phyloP scores from a whole-genome alignment of 2,329 filamentous ascomycete species.

The Phaeoacremonium minimum region DNA sequence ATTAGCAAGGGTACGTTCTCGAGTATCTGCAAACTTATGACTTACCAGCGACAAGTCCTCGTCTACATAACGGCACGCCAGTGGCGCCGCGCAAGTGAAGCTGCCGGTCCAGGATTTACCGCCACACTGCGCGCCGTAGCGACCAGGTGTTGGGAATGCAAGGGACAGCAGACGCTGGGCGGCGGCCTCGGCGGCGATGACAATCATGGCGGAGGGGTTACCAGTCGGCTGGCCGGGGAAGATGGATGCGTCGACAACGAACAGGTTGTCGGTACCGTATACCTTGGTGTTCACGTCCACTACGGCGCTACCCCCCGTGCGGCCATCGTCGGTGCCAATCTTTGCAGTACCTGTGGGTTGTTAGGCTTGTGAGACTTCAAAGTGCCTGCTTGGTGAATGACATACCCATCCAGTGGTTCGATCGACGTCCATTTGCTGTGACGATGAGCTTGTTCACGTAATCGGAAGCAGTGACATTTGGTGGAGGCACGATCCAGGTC shows the following conservation, averaged over 20 bases:
- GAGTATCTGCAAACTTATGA: too few species aligned
- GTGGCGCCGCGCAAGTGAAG: constrained; percentile 3
- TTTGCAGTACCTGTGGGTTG: constrained; percentile 6
- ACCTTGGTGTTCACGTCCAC: constrained; percentile 10
- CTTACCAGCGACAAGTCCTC: too few species aligned
- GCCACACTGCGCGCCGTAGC: constrained; percentile 5
- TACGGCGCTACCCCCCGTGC: constrained; percentile 8
- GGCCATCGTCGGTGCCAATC: constrained; percentile 10
- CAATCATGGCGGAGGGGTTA: constrained; percentile 9
- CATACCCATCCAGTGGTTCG: constrained; percentile 11
- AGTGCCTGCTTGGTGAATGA: neutral
- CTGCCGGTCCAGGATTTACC: constrained; percentile 4
- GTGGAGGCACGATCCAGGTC: constrained; percentile 49
- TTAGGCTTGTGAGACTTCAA: neutral
- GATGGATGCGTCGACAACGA: constrained; percentile 10
- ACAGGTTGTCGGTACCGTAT: constrained; percentile 11
- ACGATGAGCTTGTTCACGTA: constrained; percentile 42
- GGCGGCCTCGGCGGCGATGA: constrained; percentile 8
- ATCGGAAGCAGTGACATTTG: constrained; percentile 46
- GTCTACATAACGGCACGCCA: constrained; percentile 4
- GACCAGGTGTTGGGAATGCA: constrained; percentile 1
- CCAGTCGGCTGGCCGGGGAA: constrained; percentile 9
- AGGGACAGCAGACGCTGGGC: constrained; percentile 8
- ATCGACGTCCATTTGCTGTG: constrained; percentile 8
- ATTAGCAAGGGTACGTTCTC: too few species aligned